Evolutionary conservation across 148 eudicot genomes (phyloP).

Genomic region (Spergularia bocconei): DNA sequence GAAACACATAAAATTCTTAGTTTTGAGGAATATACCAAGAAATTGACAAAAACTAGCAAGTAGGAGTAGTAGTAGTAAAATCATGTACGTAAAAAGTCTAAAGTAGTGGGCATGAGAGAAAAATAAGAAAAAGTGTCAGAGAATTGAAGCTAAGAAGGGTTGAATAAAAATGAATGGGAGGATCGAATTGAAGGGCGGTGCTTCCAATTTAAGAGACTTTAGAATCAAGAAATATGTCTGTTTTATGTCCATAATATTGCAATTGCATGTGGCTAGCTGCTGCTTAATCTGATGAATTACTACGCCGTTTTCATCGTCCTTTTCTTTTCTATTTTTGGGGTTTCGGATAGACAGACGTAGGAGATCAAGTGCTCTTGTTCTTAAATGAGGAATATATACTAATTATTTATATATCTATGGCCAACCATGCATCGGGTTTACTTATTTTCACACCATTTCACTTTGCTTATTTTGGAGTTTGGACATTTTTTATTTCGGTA

Average conservation of each 20-base stretch:
- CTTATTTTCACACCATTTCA: too few relatives aligned
- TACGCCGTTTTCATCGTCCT: neutral
- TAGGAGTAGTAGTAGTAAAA: constrained; percentile 1
- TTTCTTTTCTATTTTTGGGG: neutral
- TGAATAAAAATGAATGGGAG: constrained; percentile 14
- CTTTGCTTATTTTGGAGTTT: too few relatives aligned
- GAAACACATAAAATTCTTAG: too few relatives aligned
- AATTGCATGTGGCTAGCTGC: constrained; percentile 33
- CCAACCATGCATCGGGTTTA: too few relatives aligned
- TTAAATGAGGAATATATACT: neutral
- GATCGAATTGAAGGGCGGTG: constrained; percentile 27
- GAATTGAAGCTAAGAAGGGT: neutral
- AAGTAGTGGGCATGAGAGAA: neutral
- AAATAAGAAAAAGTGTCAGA: constrained; percentile 22
- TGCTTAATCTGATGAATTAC: constrained; percentile 12
- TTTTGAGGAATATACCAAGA: neutral
- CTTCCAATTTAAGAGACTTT: constrained; percentile 27
- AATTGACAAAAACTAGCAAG: neutral
- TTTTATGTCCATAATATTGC: constrained; percentile 21
- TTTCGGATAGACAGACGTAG: neutral
- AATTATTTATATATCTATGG: too few relatives aligned
- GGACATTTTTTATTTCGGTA: too few relatives aligned
- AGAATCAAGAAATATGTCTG: constrained; percentile 32
- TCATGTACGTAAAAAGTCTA: constrained; percentile 1
- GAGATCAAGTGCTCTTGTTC: neutral